Evolutionary conservation across 2,329 filamentous ascomycete genomes (phyloP).

Genomic region (Fusarium austroafricanum): DNA sequence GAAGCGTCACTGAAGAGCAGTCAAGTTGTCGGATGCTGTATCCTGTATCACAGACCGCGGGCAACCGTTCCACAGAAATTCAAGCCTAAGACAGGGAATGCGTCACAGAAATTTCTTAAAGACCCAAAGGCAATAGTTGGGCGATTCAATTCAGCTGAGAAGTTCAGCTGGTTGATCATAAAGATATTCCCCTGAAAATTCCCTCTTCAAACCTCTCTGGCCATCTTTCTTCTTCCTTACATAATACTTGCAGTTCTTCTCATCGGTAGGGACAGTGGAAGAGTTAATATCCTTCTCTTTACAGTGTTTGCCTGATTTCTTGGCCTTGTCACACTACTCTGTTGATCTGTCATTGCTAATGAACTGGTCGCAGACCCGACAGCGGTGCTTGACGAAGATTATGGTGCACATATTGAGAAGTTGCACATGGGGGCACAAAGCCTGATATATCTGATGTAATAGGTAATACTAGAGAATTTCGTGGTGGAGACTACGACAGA

Average conservation of each 20-base stretch:
- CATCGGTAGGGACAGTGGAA: not conserved
- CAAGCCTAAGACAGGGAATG: no score
- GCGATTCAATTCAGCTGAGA: not conserved
- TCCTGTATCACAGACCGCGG: not conserved
- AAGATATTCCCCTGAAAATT: not conserved
- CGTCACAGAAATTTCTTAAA: no score
- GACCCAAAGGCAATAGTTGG: no score
- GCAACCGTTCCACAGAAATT: not conserved
- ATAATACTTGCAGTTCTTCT: not conserved
- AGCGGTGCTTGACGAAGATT: constrained; percentile 4
- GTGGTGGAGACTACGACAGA: not conserved
- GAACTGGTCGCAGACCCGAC: not conserved
- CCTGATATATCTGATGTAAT: not conserved
- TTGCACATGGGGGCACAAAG: not conserved
- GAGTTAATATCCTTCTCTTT: not conserved
- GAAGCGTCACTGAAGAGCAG: not conserved
- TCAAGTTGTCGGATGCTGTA: not conserved
- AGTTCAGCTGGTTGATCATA: not conserved
- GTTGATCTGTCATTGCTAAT: not conserved
- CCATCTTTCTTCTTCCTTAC: not conserved
- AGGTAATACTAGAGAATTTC: not conserved
- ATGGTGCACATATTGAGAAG: not conserved
- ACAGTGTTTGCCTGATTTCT: not conserved
- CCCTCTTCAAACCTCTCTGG: not conserved
- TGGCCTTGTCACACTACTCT: not conserved